A percentile compares a stretch with the other conserved stretches of the same genome.
Evolutionary conservation across 352 stramenopile species (phyloP).

Genomic region (Globisporangium acanthophoron): DNA sequence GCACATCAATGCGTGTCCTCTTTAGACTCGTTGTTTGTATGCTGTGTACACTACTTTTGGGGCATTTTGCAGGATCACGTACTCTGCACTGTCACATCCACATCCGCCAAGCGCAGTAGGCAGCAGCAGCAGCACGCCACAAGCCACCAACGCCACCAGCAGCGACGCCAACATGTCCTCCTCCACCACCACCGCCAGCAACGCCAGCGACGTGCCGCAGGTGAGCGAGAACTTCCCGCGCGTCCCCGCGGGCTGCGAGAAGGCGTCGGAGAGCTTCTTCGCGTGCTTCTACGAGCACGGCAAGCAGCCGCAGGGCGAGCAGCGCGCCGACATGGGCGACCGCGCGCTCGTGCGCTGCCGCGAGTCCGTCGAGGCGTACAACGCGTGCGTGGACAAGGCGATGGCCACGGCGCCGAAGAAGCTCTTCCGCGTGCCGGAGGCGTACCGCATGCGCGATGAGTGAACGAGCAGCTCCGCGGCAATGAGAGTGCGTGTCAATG

Average conservation of each 20-base stretch:
- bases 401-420: conserved; percentile 53
- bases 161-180: conserved; percentile 6
- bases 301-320: conserved; percentile 54
- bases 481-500: background rate
- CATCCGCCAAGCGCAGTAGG: background rate
- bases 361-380: conserved; percentile 57
- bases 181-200: background rate
- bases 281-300: conserved; percentile 78
- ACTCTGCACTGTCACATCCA: no score
- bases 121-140: background rate
- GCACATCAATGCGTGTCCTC: background rate
- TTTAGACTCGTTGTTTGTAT: background rate
- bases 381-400: conserved; percentile 61
- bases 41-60: background rate
- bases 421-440: conserved; percentile 77
- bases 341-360: conserved; percentile 54
- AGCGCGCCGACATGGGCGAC: conserved; percentile 61
- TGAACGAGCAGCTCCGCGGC: background rate
- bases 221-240: conserved; percentile 77
- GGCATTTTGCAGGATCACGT: no score
- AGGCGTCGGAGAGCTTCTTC: conserved; percentile 68
- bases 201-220: conserved; percentile 26
- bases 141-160: background rate
- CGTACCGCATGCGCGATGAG: conserved; percentile 65
- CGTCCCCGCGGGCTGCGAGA: conserved; percentile 65